Evolutionary conservation across 176 grass and related monocot species (phyloP), one percentile per base, ranked within the genome.

Genomic region (Bolboschoenus planiculmis): DNA sequence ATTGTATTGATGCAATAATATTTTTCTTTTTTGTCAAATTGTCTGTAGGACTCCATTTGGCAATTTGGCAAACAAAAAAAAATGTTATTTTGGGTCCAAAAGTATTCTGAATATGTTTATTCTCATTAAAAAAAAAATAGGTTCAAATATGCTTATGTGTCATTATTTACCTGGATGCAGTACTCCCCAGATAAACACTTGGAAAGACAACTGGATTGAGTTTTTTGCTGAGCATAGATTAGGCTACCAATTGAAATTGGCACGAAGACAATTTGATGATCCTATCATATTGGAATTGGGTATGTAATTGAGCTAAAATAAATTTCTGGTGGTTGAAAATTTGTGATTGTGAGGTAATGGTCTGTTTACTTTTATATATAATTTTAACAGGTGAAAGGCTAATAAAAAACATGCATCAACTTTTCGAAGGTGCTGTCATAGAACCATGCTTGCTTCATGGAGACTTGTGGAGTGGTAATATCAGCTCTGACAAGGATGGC

Each of bases 381-480:
- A 11, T 18, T 56, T 74, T 37, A 9, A 57, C 44, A 99, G 96
- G 96, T 76, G 86, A 99, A 81, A 59, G 26, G 16, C 82, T 99
- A 78, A 86, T 90, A 11, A 65, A 91, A 58, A 99, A 90, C 59
- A 88, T 99, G 8, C 74, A 16, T 43, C 84, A 81, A 71, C 89
- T 99, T 78, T 95, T 99, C 40, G 83, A 95, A 55, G 93, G 89
- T 10, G 91, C 83, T 74, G 76, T 87, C 37, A 31, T 95, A 46
- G 88, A 99, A 21, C 91, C 93, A 18, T 93, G 96, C 81, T 91
- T 99, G 83, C 89, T 91, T 84, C 96, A 99, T 86, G 96, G 92
- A 35, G 96, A 99, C 74, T 84, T 99, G 59, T 95, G 96, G 96
- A 99, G 91, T 21, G 96, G 96, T 54, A 99, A 99, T 63, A 91